Evolutionary conservation across 2,329 filamentous ascomycete genomes (phyloP).

Genomic region (Beauveria scarabaeidicola): DNA sequence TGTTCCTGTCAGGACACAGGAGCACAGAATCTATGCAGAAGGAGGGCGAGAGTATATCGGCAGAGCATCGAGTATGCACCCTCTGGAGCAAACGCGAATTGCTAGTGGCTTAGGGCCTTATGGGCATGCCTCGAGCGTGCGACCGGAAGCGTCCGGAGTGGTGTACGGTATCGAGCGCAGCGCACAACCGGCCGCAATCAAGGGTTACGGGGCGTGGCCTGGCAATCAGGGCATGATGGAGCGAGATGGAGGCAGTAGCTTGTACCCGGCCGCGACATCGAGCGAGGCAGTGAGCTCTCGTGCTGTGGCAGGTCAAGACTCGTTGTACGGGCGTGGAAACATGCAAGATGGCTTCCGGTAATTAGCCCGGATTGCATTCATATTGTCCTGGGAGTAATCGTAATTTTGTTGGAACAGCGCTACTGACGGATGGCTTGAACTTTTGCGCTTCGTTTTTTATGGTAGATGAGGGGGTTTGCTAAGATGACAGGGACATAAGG

Average conservation of each 20-base stretch:
- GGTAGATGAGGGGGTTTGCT: not conserved
- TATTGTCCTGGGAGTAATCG: not conserved
- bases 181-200: not conserved
- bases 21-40: slow-evolving; percentile 36
- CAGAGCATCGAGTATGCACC: slow-evolving; percentile 51
- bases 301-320: not conserved
- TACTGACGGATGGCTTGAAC: not conserved
- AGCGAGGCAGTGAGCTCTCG: not conserved
- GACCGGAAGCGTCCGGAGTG: slow-evolving; percentile 24
- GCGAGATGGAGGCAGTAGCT: not conserved
- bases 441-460: not conserved
- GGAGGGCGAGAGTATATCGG: slow-evolving; percentile 44
- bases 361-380: not conserved
- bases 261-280: not conserved
- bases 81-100: slow-evolving; percentile 36
- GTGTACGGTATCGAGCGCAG: slow-evolving; percentile 1
- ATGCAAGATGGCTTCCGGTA: slow-evolving; percentile 1
- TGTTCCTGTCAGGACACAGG: slow-evolving; percentile 36
- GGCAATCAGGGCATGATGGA: not conserved
- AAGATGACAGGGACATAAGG: not conserved
- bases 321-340: slow-evolving; percentile 2
- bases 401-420: not conserved
- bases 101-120: slow-evolving; percentile 32
- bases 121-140: slow-evolving; percentile 35
- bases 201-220: slow-evolving; percentile 1